Evolutionary conservation across 371 early-diverging fungal species (phyloP), one percentile per base, ranked within the genome.

Genomic region (Basidiobolus meristosporus): DNA sequence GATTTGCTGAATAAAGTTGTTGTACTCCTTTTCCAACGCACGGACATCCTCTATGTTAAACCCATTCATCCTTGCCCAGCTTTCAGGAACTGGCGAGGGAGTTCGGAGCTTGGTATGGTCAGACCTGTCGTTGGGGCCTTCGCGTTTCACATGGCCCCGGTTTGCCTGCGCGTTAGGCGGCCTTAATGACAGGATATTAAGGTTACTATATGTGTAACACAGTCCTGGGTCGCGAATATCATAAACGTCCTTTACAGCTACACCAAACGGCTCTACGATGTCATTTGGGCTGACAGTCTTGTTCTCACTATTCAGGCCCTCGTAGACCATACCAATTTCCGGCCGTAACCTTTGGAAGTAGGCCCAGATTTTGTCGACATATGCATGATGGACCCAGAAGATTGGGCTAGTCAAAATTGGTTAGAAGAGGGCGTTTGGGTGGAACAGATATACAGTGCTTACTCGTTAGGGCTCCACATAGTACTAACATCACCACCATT

Each of bases 321-420:
- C 36, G 18, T 17, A 36, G 4, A 10, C 17, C 18, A 11, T 36
- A 4, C 19, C 36, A 36, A 19, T 36, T 4, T 17, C 3, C 1
- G 14, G 12, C 11, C 17, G 12, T 10, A 11, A 19, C 10, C 21
- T 36, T 19, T 36, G 36, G 19, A 16, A 36, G 11, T 36, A 21
- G 9, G 19, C 16, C 45, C 45, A 45, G 9, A 45, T 16, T 19
- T 33, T 45, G 16, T 45, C 45, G 15, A 45, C 40, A n/a, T 37
- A 45, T 6, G 45, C 45, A 15, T 45, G 45, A 31, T 45, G 45
- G 16, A 31, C 18, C n/a, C 17, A 45, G 35, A 45, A 45, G 4
- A 45, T 12, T 7, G 45, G 45, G 26, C 26, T 26, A 26, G 26
- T 26, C 26, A 26, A 26, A 26, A 5, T 5, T 26, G 26, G 26